Evolutionary conservation across 768 basidiomycete genomes (phyloP).

Genomic region (Mycena vitilis): DNA sequence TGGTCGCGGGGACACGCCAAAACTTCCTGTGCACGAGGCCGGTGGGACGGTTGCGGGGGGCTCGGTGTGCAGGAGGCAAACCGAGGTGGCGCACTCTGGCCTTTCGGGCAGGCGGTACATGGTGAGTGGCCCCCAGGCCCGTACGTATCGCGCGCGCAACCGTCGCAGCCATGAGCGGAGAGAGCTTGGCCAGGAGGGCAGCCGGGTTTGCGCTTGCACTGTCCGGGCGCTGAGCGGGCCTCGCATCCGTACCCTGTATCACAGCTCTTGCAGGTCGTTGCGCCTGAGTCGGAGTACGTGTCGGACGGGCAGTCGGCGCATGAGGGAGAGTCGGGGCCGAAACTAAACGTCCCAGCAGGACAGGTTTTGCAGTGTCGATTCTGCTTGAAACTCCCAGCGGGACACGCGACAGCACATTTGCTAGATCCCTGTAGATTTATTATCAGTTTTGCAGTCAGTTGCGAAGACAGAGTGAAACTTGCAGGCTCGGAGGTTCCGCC

Average conservation of each 20-base stretch:
- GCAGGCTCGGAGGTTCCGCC: no score
- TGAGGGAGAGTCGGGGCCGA: background rate
- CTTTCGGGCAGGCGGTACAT: background rate
- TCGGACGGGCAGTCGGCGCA: background rate
- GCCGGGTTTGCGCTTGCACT: background rate
- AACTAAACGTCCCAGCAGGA: background rate
- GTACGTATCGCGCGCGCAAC: background rate
- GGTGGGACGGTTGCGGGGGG: background rate
- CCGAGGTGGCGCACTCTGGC: background rate
- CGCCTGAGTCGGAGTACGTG: background rate
- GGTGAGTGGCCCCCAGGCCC: background rate
- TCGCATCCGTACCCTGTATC: background rate
- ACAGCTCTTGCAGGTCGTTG: background rate
- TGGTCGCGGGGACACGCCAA: background rate
- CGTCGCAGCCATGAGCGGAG: background rate
- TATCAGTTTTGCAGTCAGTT: no score
- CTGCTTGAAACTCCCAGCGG: background rate
- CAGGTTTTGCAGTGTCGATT: background rate
- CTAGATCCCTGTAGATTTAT: no score
- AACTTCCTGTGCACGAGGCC: background rate
- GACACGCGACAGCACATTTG: no score
- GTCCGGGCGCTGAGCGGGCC: background rate
- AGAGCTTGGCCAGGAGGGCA: conserved; percentile 1
- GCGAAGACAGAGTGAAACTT: no score
- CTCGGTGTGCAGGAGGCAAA: background rate